These are phyloP conservation scores for Bryopsis sp. DNA, from an alignment of 139 green algal genomes.

Conservation along the genomic window DNA sequence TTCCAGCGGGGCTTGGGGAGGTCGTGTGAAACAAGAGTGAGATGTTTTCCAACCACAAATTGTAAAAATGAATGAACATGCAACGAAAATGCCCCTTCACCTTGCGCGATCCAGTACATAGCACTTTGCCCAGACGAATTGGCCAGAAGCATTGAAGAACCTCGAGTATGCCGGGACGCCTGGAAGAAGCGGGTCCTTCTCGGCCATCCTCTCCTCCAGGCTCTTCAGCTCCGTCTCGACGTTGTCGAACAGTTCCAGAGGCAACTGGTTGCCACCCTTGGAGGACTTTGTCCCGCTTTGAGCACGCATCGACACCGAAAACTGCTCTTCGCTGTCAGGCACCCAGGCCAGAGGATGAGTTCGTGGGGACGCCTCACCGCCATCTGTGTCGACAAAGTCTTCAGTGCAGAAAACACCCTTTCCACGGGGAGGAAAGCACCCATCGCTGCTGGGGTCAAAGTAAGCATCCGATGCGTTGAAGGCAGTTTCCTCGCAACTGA, in stretches of 20 bases:
- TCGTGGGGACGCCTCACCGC: too few relatives aligned
- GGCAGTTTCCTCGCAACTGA: too few relatives aligned
- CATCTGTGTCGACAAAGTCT: too few relatives aligned
- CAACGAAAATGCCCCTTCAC: slow-evolving; percentile 11
- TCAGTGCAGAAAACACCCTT: too few relatives aligned
- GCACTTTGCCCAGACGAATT: slow-evolving; percentile 45
- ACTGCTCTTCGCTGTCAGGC: slow-evolving; percentile 24
- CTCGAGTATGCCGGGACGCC: slow-evolving; percentile 36
- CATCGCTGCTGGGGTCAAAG: too few relatives aligned
- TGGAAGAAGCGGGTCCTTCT: slow-evolving; percentile 9
- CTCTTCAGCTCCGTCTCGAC: slow-evolving; percentile 43
- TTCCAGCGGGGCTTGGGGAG: too few relatives aligned
- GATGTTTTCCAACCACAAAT: too few relatives aligned
- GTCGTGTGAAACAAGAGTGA: too few relatives aligned
- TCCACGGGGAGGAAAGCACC: too few relatives aligned
- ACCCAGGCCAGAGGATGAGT: slow-evolving; percentile 43
- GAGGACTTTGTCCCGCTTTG: slow-evolving; percentile 32
- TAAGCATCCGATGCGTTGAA: too few relatives aligned
- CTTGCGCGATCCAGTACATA: slow-evolving; percentile 24
- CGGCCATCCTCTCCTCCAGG: slow-evolving; percentile 28
- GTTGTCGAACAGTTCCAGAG: slow-evolving; percentile 53
- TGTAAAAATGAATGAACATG: neutral
- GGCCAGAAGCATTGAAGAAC: slow-evolving; percentile 43
- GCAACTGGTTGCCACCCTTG: slow-evolving; percentile 29
- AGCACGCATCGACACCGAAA: slow-evolving; percentile 25